These are phyloP conservation scores for Trichoderma sp. DNA, from an alignment of 2,329 filamentous ascomycete genomes.

Conservation along the genomic window DNA sequence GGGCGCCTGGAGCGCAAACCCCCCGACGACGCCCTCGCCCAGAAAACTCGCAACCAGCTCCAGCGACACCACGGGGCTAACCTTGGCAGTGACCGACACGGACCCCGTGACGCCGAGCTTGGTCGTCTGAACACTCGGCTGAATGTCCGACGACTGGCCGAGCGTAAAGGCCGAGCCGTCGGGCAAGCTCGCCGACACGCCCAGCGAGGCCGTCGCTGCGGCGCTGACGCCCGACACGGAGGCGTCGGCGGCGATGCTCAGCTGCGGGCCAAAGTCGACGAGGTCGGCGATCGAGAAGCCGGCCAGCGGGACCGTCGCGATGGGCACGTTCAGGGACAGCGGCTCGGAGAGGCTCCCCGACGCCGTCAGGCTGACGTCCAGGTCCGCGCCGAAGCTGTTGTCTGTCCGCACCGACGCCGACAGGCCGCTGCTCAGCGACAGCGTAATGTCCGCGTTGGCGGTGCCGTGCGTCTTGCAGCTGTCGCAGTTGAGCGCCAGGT, in stretches of 20 bases:
- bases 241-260: slow-evolving; percentile 19
- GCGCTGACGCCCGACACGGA: slow-evolving; percentile 16
- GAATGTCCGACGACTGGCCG: slow-evolving; percentile 3
- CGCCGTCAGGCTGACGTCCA: slow-evolving; percentile 16
- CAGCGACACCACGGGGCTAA: slow-evolving; percentile 9
- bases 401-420: slow-evolving; percentile 15
- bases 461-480: slow-evolving; percentile 23
- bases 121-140: not conserved
- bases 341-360: not conserved
- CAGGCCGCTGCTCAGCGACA: slow-evolving; percentile 19
- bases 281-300: slow-evolving; percentile 22
- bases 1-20: slow-evolving; percentile 11
- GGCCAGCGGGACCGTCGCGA: slow-evolving; percentile 20
- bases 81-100: not conserved
- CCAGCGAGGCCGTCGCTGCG: slow-evolving; percentile 7
- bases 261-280: slow-evolving; percentile 24
- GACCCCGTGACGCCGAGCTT: slow-evolving; percentile 1
- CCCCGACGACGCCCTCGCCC: slow-evolving; percentile 24
- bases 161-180: slow-evolving; percentile 21
- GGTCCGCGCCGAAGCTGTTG: slow-evolving; percentile 16
- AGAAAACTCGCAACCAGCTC: slow-evolving; percentile 22
- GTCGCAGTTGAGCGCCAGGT: slow-evolving; percentile 3
- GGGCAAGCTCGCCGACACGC: slow-evolving; percentile 20
- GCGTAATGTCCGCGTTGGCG: slow-evolving; percentile 16
- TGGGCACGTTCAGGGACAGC: slow-evolving; percentile 1